phyloP scores from a whole-genome alignment of 2,329 filamentous ascomycete genomes.

The Cladorrhinum sp. region DNA sequence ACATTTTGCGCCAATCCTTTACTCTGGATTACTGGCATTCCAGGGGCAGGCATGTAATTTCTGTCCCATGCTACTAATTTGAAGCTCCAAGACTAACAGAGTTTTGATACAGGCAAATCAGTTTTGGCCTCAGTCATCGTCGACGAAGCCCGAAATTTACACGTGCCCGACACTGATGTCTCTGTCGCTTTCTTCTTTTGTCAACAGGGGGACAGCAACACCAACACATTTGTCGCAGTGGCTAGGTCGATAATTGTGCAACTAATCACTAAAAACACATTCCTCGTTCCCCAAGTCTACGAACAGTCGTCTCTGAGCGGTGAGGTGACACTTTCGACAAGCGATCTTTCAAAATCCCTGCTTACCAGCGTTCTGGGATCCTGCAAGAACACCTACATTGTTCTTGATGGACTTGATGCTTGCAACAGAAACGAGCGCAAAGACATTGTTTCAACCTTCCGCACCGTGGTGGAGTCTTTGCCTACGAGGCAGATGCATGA shows the following conservation, averaged over 20 bases:
- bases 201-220: slow-evolving; percentile 31
- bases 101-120: background rate
- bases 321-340: slow-evolving; percentile 29
- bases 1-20: slow-evolving; percentile 25
- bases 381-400: slow-evolving; percentile 31
- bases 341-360: slow-evolving; percentile 29
- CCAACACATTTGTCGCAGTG: slow-evolving; percentile 33
- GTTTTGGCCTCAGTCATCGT: slow-evolving; percentile 37
- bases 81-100: background rate
- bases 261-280: slow-evolving; percentile 29
- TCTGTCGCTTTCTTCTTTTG: slow-evolving; percentile 40
- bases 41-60: slow-evolving; percentile 35
- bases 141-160: slow-evolving; percentile 28
- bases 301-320: slow-evolving; percentile 33
- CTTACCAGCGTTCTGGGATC: slow-evolving; percentile 30
- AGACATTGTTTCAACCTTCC: background rate
- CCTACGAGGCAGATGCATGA: background rate
- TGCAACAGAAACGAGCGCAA: slow-evolving; percentile 30
- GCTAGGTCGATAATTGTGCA: slow-evolving; percentile 36
- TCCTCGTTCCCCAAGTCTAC: slow-evolving; percentile 33
- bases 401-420: slow-evolving; percentile 44
- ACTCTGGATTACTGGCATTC: slow-evolving; percentile 40
- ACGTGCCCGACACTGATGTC: slow-evolving; percentile 6
- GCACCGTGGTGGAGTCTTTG: background rate
- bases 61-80: slow-evolving; percentile 17